Conservation (phyloP, 805 yeast species). For the Nakazawaea ambrosiae region DNA sequence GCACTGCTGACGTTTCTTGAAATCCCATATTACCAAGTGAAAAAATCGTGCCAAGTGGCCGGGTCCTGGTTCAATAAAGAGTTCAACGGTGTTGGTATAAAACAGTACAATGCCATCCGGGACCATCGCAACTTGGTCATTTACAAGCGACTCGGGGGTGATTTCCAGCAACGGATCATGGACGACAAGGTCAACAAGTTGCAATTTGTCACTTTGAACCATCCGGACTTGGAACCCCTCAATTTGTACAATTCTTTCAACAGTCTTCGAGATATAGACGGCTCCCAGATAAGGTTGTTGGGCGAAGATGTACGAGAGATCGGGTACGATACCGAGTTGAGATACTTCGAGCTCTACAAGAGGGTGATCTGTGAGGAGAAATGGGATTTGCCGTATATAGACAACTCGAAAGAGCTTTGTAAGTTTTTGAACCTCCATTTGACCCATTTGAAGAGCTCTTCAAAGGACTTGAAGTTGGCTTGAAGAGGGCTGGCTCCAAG, state of each 20-base stretch:
- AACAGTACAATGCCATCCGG: conserved; percentile 43
- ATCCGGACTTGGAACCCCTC: conserved; percentile 41
- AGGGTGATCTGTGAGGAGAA: conserved; percentile 44
- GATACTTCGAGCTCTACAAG: conserved; percentile 53
- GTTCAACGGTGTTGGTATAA: conserved; percentile 50
- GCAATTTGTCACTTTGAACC: conserved; percentile 34
- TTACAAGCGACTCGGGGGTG: conserved; percentile 12
- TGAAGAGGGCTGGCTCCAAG: too few species aligned
- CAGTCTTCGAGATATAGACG: conserved; percentile 32
- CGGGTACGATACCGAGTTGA: conserved; percentile 50
- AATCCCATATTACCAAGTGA: conserved; percentile 47
- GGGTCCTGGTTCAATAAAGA: conserved; percentile 22
- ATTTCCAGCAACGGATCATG: conserved; percentile 2
- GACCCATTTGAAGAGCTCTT: conserved; percentile 6
- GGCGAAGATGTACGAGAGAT: conserved; percentile 48
- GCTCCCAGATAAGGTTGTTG: conserved; percentile 44
- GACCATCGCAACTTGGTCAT: conserved; percentile 24
- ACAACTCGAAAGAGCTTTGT: conserved; percentile 25
- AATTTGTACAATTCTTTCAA: conserved; percentile 9
- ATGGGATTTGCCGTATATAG: conserved; percentile 35
- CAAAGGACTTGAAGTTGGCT: conserved; percentile 1
- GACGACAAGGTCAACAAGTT: conserved; percentile 11
- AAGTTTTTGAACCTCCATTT: conserved; percentile 8
- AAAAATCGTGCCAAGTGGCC: conserved; percentile 32
- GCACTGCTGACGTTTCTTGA: conserved; percentile 52